phyloP scores from a whole-genome alignment of 139 green algal genomes.

The Mychonastes homosphaera region DNA sequence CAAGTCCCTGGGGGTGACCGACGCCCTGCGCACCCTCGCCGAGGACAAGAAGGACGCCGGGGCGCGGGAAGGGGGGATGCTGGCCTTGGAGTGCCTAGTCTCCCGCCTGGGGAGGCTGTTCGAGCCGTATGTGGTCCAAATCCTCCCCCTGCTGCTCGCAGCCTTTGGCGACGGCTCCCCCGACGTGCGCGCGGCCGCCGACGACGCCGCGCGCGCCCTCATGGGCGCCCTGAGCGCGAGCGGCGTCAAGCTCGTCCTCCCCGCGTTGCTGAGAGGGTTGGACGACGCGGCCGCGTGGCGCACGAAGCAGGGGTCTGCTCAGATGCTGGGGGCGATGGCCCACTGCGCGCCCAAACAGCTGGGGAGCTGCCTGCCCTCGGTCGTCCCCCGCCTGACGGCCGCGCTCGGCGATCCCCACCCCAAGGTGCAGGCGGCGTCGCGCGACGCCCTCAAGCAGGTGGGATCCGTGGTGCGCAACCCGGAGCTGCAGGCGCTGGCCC shows the following conservation, averaged over 20 bases:
- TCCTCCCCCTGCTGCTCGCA: conserved; percentile 84
- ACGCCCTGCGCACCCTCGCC: conserved; percentile 64
- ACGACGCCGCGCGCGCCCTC: conserved; percentile 71
- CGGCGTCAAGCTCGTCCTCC: conserved; percentile 94
- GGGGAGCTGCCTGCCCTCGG: conserved; percentile 73
- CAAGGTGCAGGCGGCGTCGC: conserved; percentile 75
- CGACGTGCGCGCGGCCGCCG: conserved; percentile 48
- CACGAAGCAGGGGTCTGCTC: conserved; percentile 89
- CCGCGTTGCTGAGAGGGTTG: conserved; percentile 75
- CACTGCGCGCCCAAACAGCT: conserved; percentile 93
- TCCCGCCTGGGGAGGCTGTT: conserved; percentile 92
- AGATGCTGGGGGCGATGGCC: conserved; percentile 96
- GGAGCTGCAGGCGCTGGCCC: conserved; percentile 76
- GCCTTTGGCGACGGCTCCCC: conserved; percentile 73
- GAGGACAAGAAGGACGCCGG: conserved; percentile 54
- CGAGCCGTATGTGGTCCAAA: conserved; percentile 96
- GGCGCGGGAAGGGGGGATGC: conserved; percentile 69
- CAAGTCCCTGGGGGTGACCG: conserved; percentile 79
- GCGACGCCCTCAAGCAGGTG: conserved; percentile 68
- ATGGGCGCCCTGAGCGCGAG: conserved; percentile 83
- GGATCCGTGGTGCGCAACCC: conserved; percentile 90
- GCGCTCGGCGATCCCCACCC: conserved; percentile 64
- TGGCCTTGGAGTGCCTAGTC: conserved; percentile 87
- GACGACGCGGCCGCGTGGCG: conserved; percentile 74
- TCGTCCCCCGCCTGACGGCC: conserved; percentile 74